Conservation (phyloP, 1,284 basidiomycete genomes). For the Clitocybe nebularis region DNA sequence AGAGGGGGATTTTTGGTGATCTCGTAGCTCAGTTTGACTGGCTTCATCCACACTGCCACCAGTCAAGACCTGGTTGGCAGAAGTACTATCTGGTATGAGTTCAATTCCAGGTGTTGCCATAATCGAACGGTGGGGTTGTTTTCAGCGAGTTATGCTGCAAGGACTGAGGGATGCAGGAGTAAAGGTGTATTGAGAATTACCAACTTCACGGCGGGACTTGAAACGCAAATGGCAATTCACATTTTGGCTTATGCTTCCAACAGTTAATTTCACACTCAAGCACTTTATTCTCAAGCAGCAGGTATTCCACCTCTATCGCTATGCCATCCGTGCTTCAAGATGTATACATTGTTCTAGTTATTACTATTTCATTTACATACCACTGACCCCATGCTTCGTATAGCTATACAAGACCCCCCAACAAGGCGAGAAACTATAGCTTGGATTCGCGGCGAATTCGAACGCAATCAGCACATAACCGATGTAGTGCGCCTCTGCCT, state of each 20-base stretch:
- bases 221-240: constrained; percentile 26
- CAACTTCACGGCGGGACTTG: constrained; percentile 34
- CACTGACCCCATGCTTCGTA: constrained; percentile 8
- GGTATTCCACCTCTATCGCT: constrained; percentile 59
- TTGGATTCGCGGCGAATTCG: constrained; percentile 73
- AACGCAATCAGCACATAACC: constrained; percentile 52
- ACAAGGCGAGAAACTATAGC: constrained; percentile 60
- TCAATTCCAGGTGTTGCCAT: constrained; percentile 15
- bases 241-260: constrained; percentile 16
- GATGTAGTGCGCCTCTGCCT: constrained; percentile 44
- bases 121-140: constrained; percentile 8
- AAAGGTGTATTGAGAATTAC: constrained; percentile 2
- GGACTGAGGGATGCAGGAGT: constrained; percentile 4
- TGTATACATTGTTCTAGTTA: constrained; percentile 33
- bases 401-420: constrained; percentile 59
- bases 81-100: constrained; percentile 3
- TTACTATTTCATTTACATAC: constrained; percentile 4
- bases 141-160: constrained; percentile 8
- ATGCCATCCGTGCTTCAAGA: constrained; percentile 62
- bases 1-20: constrained; percentile 22
- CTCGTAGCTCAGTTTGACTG: constrained; percentile 23
- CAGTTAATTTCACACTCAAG: constrained; percentile 47
- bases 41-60: constrained; percentile 23
- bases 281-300: constrained; percentile 70
- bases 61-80: constrained; percentile 2